Evolutionary conservation across 768 basidiomycete species (phyloP).

Genomic region (Infundibulicybe gibba): DNA sequence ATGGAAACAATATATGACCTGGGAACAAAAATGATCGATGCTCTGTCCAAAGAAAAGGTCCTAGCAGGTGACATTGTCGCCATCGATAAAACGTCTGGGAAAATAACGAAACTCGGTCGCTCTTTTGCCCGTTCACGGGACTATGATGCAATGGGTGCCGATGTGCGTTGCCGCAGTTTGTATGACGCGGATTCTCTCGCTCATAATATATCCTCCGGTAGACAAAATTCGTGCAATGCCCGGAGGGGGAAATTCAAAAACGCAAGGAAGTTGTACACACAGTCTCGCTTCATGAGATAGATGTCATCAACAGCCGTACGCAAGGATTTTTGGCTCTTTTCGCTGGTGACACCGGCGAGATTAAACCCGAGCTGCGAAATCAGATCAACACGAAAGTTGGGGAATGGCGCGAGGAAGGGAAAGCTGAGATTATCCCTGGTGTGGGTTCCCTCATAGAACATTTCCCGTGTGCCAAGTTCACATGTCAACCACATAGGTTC

Average conservation of each 20-base stretch:
- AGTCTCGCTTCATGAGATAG: conserved; percentile 96
- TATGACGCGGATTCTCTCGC: conserved; percentile 3
- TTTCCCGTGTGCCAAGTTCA: background rate
- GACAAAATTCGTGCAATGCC: conserved; percentile 98
- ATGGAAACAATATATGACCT: conserved; percentile 99
- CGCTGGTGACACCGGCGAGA: conserved; percentile 96
- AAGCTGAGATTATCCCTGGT: conserved; percentile 95
- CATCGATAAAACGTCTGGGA: conserved; percentile 97
- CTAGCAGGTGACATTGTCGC: conserved; percentile 91
- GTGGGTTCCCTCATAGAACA: conserved; percentile 40
- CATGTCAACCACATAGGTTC: conserved; percentile 51
- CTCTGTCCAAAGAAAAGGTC: conserved; percentile 95
- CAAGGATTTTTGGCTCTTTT: conserved; percentile 97
- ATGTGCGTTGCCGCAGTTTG: conserved; percentile 52
- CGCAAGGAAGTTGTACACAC: conserved; percentile 97
- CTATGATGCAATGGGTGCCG: conserved; percentile 99
- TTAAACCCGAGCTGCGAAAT: conserved; percentile 93
- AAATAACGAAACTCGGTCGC: conserved; percentile 92
- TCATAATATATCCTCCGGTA: conserved; percentile 24
- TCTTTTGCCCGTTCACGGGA: conserved; percentile 97
- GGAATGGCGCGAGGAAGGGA: conserved; percentile 98
- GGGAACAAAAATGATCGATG: conserved; percentile 99
- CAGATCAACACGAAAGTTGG: conserved; percentile 97
- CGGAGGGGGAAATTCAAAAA: conserved; percentile 97
- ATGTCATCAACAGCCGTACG: conserved; percentile 97